Evolutionary conservation across 2,329 filamentous ascomycete species (phyloP), one percentile per base, ranked within the genome.

Genomic region (Aurifilum marmelostoma): DNA sequence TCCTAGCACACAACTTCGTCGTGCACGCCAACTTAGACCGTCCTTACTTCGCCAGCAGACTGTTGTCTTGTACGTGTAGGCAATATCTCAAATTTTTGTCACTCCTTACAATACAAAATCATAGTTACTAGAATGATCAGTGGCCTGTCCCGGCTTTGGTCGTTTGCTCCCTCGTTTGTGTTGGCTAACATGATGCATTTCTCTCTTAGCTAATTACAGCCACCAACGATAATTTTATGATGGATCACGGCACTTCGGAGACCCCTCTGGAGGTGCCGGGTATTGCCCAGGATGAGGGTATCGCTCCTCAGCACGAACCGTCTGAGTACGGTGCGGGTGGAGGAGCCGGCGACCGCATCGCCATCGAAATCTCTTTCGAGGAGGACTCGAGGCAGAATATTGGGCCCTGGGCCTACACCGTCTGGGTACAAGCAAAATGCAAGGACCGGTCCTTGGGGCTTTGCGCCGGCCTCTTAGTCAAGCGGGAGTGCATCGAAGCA

Each of bases 401-500:
- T 2, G 67, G 56, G 16, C 32, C 54, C 1, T 65, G 62, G 66
- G 14, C 43, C n/a, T 39, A 21, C 9, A 24, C 9, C 3, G n/a
- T 68, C 24, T 18, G 3, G 12, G n/a, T 37, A 27, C 0, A 2
- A 6, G 41, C 41, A 11, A 16, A n/a, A 12, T 16, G n/a, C 39
- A 18, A 41, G 8, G 14, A 16, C 2, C 2, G 9, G 7, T 1
- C 5, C 4, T 52, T 68, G 37, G 66, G 43, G 8, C 0, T 2
- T 5, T 43, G 34, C 21, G 2, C 1, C 27, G 61, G 39, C n/a
- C 34, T 27, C 7, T 54, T 68, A 8, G 43, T 68, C 29, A 64
- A 60, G 39, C 27, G 63, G 52, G 41, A 60, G 24, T 37, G 52
- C 9, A 66, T 66, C 12, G 56, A 69, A n/a, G 27, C n/a, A 16